A percentile compares a stretch with the other conserved stretches of the same genome.
Conservation (phyloP, 768 basidiomycete genomes). For the Hebeloma cylindrosporum region DNA sequence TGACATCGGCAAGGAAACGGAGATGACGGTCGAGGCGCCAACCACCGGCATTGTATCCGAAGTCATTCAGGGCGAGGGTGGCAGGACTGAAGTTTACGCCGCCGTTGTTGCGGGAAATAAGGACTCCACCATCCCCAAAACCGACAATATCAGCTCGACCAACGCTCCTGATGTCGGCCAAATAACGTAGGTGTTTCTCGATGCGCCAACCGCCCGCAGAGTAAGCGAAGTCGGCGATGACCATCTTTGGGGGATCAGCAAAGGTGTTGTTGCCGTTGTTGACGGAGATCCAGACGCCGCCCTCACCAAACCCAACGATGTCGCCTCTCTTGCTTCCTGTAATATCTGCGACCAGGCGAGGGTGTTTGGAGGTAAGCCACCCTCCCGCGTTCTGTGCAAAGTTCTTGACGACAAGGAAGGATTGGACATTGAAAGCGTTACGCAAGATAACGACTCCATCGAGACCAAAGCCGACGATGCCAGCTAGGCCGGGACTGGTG, state of each 20-base stretch:
- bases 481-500: too few species aligned
- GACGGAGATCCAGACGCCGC: background rate
- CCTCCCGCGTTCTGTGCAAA: too few species aligned
- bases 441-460: background rate
- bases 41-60: background rate
- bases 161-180: conserved; percentile 8
- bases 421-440: background rate
- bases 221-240: conserved; percentile 1
- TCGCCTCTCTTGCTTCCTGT: background rate
- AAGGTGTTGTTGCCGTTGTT: conserved; percentile 10
- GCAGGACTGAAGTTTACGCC: conserved; percentile 1
- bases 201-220: background rate
- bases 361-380: too few species aligned
- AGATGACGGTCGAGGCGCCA: background rate
- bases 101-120: conserved; percentile 7
- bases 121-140: background rate
- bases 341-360: too few species aligned
- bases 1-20: too few species aligned
- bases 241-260: background rate
- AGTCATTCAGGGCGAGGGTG: background rate
- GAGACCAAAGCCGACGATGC: background rate
- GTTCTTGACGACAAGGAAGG: too few species aligned
- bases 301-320: background rate
- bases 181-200: conserved; percentile 1
- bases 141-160: conserved; percentile 4